Percentiles rank a stretch among this genome's conserved stretches.
Evolutionary conservation across 805 yeast species (phyloP).

Genomic region (Blastobotrys americana): DNA sequence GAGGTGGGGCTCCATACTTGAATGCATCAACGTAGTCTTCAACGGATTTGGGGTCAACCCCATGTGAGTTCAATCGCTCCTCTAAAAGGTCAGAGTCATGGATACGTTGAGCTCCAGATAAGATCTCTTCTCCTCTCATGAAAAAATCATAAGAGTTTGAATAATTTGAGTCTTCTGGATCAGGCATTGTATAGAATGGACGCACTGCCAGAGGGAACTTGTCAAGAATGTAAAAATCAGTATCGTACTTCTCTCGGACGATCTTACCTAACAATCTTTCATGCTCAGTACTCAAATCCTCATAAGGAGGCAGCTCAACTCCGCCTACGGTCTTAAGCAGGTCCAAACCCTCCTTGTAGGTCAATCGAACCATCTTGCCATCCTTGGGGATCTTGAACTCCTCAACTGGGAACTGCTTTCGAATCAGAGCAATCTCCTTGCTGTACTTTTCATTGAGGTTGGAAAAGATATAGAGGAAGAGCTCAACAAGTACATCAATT

Average conservation of each 20-base stretch:
- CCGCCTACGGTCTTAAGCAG: conserved; percentile 83
- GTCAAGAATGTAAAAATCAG: conserved; percentile 96
- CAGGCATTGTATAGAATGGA: conserved; percentile 99
- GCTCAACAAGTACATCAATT: conserved; percentile 50
- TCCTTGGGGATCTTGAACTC: conserved; percentile 91
- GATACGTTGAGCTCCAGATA: conserved; percentile 99
- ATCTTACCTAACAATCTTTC: conserved; percentile 89
- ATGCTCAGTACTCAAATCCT: conserved; percentile 88
- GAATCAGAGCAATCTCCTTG: conserved; percentile 78
- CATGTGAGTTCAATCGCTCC: conserved; percentile 78
- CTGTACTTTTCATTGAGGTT: conserved; percentile 74
- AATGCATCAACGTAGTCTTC: conserved; percentile 90
- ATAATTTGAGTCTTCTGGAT: conserved; percentile 81
- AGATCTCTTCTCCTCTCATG: conserved; percentile 99
- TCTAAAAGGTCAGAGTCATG: conserved; percentile 82
- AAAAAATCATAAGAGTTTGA: conserved; percentile 98
- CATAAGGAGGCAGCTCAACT: conserved; percentile 67
- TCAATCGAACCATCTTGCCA: conserved; percentile 87
- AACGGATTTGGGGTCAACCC: conserved; percentile 65
- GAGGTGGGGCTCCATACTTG: conserved; percentile 94
- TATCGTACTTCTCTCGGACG: conserved; percentile 88
- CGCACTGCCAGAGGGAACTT: conserved; percentile 95
- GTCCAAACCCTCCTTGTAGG: conserved; percentile 84
- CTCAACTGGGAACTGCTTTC: conserved; percentile 95
- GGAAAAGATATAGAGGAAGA: conserved; percentile 82